A percentile compares a stretch with the other conserved stretches of the same genome.
Conservation (phyloP, 495 filamentous ascomycete genomes). For the Penicillium argentinense region DNA sequence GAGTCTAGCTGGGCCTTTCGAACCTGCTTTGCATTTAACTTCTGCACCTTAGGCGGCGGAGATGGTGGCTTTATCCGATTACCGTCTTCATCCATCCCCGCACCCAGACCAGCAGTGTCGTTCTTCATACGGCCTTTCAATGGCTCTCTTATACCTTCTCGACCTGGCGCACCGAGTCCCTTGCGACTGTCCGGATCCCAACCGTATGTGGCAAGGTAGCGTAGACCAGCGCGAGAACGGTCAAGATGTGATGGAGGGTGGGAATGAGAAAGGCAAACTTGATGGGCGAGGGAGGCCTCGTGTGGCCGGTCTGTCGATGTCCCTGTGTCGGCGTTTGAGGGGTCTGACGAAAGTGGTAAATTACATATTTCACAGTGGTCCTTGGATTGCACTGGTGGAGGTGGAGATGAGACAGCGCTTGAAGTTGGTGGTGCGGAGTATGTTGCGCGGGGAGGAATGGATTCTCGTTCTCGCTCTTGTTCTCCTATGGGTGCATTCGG, state of each 20-base stretch:
- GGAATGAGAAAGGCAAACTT: slow-evolving; percentile 75
- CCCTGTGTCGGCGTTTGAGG: not conserved
- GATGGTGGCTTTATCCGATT: slow-evolving; percentile 16
- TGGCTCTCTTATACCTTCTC: slow-evolving; percentile 72
- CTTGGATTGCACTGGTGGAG: slow-evolving; percentile 1
- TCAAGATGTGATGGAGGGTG: slow-evolving; percentile 83
- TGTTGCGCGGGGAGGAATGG: slow-evolving; percentile 11
- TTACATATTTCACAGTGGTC: slow-evolving; percentile 59
- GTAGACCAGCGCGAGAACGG: slow-evolving; percentile 72
- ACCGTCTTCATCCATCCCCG: slow-evolving; percentile 27
- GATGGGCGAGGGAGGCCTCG: slow-evolving; percentile 75
- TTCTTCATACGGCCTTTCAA: slow-evolving; percentile 72
- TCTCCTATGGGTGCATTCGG: slow-evolving; percentile 17
- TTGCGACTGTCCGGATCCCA: slow-evolving; percentile 82
- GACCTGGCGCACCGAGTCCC: slow-evolving; percentile 67
- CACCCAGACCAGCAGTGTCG: slow-evolving; percentile 72
- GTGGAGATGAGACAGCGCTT: slow-evolving; percentile 9
- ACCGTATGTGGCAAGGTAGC: slow-evolving; percentile 72
- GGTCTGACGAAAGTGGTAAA: slow-evolving; percentile 43
- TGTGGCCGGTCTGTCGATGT: slow-evolving; percentile 43
- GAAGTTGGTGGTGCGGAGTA: slow-evolving; percentile 18
- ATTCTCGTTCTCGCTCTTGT: slow-evolving; percentile 4
- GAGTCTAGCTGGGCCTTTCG: slow-evolving; percentile 59
- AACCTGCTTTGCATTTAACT: slow-evolving; percentile 69
- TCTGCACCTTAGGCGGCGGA: slow-evolving; percentile 47